These are phyloP conservation scores for Pelargonium australe DNA, from an alignment of 441 rosid species.

Conservation along the genomic window DNA sequence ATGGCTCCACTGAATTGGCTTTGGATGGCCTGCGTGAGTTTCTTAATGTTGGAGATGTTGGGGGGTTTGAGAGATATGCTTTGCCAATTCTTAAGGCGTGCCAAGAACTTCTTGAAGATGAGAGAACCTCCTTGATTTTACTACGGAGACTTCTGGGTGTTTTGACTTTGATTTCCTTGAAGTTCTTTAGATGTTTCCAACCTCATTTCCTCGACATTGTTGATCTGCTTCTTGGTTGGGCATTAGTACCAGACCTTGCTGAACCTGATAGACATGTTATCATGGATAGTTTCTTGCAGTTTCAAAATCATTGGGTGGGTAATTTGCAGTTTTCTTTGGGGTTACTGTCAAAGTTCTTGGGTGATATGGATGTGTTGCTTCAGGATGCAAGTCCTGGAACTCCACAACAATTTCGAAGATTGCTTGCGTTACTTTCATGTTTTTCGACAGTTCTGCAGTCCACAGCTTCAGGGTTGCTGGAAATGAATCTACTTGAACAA, in stretches of 20 bases:
- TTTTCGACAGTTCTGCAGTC: constrained; percentile 81
- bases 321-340: constrained; percentile 83
- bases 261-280: constrained; percentile 73
- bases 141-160: constrained; percentile 56
- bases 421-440: constrained; percentile 93
- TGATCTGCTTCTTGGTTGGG: constrained; percentile 98
- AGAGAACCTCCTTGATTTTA: constrained; percentile 82
- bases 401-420: constrained; percentile 66
- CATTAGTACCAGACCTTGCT: constrained; percentile 74
- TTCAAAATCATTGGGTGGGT: constrained; percentile 95
- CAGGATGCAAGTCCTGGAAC: constrained; percentile 78
- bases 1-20: constrained; percentile 61
- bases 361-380: constrained; percentile 86
- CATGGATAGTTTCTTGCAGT: constrained; percentile 87
- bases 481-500: constrained; percentile 74
- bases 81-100: constrained; percentile 79
- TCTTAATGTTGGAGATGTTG: constrained; percentile 70
- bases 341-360: constrained; percentile 73
- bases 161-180: constrained; percentile 68
- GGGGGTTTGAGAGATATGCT: constrained; percentile 73
- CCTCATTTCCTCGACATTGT: constrained; percentile 91
- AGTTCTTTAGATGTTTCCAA: constrained; percentile 70
- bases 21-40: constrained; percentile 79
- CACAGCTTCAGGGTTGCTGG: constrained; percentile 93
- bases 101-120: constrained; percentile 92